A percentile compares a stretch with the other conserved stretches of the same genome.
Evolutionary conservation across 305 asterid species (phyloP).

Genomic region (Fraxinus floribunda): DNA sequence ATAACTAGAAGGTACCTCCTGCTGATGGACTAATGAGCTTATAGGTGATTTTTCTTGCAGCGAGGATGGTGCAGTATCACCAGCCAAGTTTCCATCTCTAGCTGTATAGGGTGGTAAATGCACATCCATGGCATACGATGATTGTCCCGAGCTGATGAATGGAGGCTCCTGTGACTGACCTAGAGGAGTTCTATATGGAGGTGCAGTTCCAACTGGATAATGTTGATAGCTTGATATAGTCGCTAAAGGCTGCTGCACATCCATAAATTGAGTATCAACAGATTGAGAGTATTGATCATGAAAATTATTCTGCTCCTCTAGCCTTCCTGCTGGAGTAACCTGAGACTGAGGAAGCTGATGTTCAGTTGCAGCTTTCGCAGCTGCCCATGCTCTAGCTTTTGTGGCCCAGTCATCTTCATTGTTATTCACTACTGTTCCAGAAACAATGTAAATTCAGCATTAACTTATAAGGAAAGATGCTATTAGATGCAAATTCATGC

Average conservation of each 20-base stretch:
- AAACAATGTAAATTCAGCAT: constrained; percentile 18
- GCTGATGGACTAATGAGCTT: constrained; percentile 77
- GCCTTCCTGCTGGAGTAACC: constrained; percentile 46
- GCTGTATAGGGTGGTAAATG: constrained; percentile 44
- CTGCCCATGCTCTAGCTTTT: constrained; percentile 97
- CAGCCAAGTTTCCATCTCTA: constrained; percentile 55
- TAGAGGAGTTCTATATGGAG: constrained; percentile 34
- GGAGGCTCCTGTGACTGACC: constrained; percentile 51
- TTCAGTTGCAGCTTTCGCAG: constrained; percentile 67
- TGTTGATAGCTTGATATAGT: constrained; percentile 56
- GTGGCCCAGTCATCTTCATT: constrained; percentile 95
- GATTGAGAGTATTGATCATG: constrained; percentile 53
- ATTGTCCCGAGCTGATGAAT: constrained; percentile 44
- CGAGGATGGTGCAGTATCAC: constrained; percentile 42
- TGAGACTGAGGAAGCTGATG: constrained; percentile 58
- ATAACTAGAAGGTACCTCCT: constrained; percentile 99
- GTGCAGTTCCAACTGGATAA: constrained; percentile 42
- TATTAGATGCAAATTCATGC: background rate
- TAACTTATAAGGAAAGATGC: constrained; percentile 7
- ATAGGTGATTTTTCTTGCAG: constrained; percentile 57
- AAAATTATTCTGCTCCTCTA: constrained; percentile 54
- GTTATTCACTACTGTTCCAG: constrained; percentile 47
- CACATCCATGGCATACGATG: constrained; percentile 43
- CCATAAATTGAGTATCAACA: constrained; percentile 46
- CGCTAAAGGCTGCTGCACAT: constrained; percentile 36